Evolutionary conservation across 2,329 filamentous ascomycete species (phyloP).

Genomic region (Fusarium nematophilum): DNA sequence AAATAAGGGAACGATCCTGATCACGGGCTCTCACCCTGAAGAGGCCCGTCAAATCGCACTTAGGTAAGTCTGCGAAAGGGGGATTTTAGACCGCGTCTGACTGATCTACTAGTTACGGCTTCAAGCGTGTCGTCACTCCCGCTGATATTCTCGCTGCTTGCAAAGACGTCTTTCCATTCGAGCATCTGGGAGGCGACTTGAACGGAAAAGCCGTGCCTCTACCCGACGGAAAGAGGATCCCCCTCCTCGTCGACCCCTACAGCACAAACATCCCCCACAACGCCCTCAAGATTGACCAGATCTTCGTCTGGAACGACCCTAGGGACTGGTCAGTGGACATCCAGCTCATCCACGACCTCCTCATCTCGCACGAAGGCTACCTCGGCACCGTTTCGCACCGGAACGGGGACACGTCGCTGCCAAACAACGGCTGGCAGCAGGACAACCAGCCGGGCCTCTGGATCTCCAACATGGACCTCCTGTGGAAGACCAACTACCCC

Average conservation of each 20-base stretch:
- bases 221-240: constrained; percentile 49
- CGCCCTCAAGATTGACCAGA: constrained; percentile 82
- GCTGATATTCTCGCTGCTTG: constrained; percentile 83
- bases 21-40: constrained; percentile 76
- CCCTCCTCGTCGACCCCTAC: constrained; percentile 47
- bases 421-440: constrained; percentile 82
- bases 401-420: constrained; percentile 73
- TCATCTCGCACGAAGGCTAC: constrained; percentile 82
- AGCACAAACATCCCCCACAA: constrained; percentile 50
- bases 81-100: no score
- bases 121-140: constrained; percentile 84
- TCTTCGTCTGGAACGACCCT: constrained; percentile 96
- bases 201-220: constrained; percentile 45
- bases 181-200: constrained; percentile 51
- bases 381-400: constrained; percentile 81
- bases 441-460: constrained; percentile 84
- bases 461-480: constrained; percentile 90
- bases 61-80: no score
- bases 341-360: constrained; percentile 84
- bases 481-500: constrained; percentile 89
- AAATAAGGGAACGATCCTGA: constrained; percentile 68
- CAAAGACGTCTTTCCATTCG: constrained; percentile 86
- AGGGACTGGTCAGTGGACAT: constrained; percentile 94
- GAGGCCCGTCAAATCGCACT: constrained; percentile 80
- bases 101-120: constrained; percentile 68